Percentiles rank a stretch among this genome's conserved stretches.
phyloP scores from a whole-genome alignment of 2,329 filamentous ascomycete genomes.

The Diaporthe amygdali region DNA sequence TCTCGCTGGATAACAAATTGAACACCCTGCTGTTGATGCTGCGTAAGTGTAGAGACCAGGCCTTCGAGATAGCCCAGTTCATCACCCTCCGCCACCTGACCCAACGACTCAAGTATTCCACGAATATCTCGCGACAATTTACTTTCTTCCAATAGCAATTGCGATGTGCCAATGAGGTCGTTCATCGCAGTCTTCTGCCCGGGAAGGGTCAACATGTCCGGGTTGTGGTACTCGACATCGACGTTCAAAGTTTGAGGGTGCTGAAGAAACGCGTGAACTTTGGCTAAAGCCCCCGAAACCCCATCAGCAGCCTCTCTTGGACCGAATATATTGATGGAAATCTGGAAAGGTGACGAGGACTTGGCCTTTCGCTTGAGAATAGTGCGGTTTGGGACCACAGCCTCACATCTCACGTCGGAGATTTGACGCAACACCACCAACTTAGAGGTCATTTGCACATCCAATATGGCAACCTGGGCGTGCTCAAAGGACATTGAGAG shows the following conservation, averaged over 20 bases:
- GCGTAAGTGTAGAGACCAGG: not conserved
- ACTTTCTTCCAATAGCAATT: not conserved
- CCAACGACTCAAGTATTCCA: not conserved
- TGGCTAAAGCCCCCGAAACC: not conserved
- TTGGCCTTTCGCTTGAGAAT: not conserved
- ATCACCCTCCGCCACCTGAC: not conserved
- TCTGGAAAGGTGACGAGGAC: not conserved
- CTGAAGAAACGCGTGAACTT: not conserved
- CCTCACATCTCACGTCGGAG: not conserved
- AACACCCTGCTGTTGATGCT: not conserved
- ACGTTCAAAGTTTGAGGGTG: not conserved
- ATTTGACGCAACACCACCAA: not conserved
- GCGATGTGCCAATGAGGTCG: not conserved
- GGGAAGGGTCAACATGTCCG: not conserved
- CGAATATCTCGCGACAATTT: not conserved
- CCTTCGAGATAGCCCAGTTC: not conserved
- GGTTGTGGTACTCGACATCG: not conserved
- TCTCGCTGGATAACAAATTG: not conserved
- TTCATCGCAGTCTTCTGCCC: not conserved
- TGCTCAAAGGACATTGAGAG: not conserved
- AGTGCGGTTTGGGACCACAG: not conserved
- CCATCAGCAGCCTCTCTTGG: not conserved
- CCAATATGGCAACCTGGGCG: not conserved
- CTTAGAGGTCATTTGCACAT: not conserved
- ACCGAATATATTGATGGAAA: not conserved